Evolutionary conservation across 1,139 yeast genomes (phyloP), one percentile per base, ranked within the genome.

Genomic region (Suhomyces chickasaworum): DNA sequence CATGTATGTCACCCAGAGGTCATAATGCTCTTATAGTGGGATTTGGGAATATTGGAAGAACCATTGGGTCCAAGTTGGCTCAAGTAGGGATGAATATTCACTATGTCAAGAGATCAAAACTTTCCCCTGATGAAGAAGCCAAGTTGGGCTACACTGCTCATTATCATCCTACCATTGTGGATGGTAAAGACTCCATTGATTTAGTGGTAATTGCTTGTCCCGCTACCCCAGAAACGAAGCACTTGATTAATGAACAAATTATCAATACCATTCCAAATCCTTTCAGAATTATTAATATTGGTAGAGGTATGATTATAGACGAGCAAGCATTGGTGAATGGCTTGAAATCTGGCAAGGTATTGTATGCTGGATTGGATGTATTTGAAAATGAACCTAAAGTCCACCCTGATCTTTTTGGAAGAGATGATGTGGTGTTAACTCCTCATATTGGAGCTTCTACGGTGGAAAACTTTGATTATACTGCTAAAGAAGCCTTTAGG

Each of bases 1-100:
- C 55, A 21, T 71, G 73, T 47, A 53, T 56, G 29, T 76, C 80
- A 13, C 90, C 90, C 7, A 64, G 68, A 6, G 83, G 81, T 37
- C 86, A 83, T 56, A 68, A 71, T 29, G 91, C 75, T 1, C 83
- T 87, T 4, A 77, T 89, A 37, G 80, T 86, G 2, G 96, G 96
- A 0, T 84, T 88, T 58, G 96, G 96, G 1, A 74, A 80, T 35
- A 88, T 89, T 56, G 96, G 96, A 5, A 75, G 75, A 58, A 73
- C 77, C 31, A 80, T 86, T 44, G 95, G 84, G 2, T 61, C 66
- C 40, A 73, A 86, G 54, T 71, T 87, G 53, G 51, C 69, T 27
- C 69, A 69, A 8, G 67, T 89, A 37, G 91, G 90, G 6, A 84
- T 88, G 90, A 66, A 78, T 17, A 73, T 87, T 27, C 78, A 78